Evolutionary conservation across 495 filamentous ascomycete species (phyloP).

Genomic region (Penicillium lividum): DNA sequence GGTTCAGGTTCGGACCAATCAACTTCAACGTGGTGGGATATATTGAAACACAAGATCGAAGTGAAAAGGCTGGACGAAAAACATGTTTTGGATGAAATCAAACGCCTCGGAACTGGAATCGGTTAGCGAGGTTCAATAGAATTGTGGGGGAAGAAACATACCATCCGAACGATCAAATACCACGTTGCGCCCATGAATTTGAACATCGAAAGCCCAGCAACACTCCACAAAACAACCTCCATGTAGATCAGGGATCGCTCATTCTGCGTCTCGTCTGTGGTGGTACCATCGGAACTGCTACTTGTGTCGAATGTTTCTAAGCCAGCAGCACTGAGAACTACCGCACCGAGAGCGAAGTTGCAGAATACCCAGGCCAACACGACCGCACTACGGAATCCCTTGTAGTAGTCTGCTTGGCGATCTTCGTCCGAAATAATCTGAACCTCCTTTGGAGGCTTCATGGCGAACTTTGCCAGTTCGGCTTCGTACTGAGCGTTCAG

Average conservation of each 20-base stretch:
- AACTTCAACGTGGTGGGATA: slow-evolving; percentile 20
- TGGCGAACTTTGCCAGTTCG: slow-evolving; percentile 75
- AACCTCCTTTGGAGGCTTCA: slow-evolving; percentile 67
- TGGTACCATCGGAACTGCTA: slow-evolving; percentile 22
- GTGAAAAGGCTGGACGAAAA: slow-evolving; percentile 22
- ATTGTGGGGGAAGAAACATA: slow-evolving; percentile 11
- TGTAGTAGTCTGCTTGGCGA: slow-evolving; percentile 97
- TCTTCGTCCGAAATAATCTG: slow-evolving; percentile 62
- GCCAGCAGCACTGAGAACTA: slow-evolving; percentile 85
- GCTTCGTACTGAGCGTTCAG: slow-evolving; percentile 93
- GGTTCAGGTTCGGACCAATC: slow-evolving; percentile 7
- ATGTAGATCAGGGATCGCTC: slow-evolving; percentile 76
- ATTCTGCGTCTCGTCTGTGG: slow-evolving; percentile 46
- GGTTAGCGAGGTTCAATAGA: slow-evolving; percentile 10
- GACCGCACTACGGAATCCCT: slow-evolving; percentile 87
- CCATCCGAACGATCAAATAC: slow-evolving; percentile 93
- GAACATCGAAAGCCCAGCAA: slow-evolving; percentile 82
- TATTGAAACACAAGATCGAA: slow-evolving; percentile 21
- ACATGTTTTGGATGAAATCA: slow-evolving; percentile 29
- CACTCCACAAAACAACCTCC: slow-evolving; percentile 86
- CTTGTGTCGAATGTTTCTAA: slow-evolving; percentile 60
- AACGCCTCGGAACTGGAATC: slow-evolving; percentile 52
- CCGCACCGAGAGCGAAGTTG: slow-evolving; percentile 85
- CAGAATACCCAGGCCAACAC: slow-evolving; percentile 96
- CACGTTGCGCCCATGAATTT: slow-evolving; percentile 90